Evolutionary conservation across 1,139 yeast genomes (phyloP).

Genomic region (Debaryomyces fabryi): DNA sequence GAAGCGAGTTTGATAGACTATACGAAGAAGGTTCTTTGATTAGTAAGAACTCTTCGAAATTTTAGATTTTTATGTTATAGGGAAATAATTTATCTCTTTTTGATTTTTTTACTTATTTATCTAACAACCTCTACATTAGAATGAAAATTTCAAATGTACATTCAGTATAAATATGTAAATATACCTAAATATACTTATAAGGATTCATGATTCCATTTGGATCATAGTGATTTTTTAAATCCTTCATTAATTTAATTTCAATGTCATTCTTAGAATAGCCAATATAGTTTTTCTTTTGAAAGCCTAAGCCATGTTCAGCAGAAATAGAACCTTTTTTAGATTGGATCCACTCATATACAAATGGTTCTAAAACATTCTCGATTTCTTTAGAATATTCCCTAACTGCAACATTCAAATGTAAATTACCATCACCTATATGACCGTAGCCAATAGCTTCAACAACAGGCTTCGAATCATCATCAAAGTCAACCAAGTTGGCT

Average conservation of each 20-base stretch:
- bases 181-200: slow-evolving; percentile 69
- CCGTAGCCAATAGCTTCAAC: slow-evolving; percentile 92
- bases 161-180: background rate
- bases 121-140: background rate
- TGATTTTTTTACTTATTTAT: background rate
- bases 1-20: slow-evolving; percentile 48
- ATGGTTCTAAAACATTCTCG: slow-evolving; percentile 84
- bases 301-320: slow-evolving; percentile 97
- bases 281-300: slow-evolving; percentile 89
- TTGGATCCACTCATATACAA: slow-evolving; percentile 87
- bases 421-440: slow-evolving; percentile 94
- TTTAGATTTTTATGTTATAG: background rate
- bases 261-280: slow-evolving; percentile 75
- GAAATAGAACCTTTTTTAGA: slow-evolving; percentile 80
- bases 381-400: slow-evolving; percentile 76
- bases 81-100: background rate
- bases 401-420: slow-evolving; percentile 91
- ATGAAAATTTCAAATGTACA: background rate
- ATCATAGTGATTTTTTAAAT: slow-evolving; percentile 77
- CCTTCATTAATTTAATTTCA: slow-evolving; percentile 74
- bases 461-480: slow-evolving; percentile 71
- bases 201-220: slow-evolving; percentile 92
- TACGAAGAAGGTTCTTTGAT: slow-evolving; percentile 58
- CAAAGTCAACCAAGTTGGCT: slow-evolving; percentile 63
- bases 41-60: slow-evolving; percentile 5